Percentiles rank a stretch among this genome's conserved stretches.
Conservation (phyloP, 257 asterid species). For the Ilex aquifolium region DNA sequence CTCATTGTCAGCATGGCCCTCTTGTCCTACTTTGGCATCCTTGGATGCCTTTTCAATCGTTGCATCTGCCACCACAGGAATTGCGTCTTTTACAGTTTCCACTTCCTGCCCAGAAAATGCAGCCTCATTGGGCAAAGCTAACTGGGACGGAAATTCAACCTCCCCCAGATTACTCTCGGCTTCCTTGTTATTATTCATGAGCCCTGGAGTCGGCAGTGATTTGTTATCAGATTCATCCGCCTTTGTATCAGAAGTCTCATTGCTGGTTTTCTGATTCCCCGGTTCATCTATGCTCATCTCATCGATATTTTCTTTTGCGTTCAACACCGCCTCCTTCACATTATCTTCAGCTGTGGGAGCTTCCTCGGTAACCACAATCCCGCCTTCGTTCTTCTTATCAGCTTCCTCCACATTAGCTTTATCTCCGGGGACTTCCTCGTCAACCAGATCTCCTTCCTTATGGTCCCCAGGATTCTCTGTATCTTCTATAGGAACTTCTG, state of each 20-base stretch:
- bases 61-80: constrained; percentile 8
- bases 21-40: constrained; percentile 2
- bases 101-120: constrained; percentile 2
- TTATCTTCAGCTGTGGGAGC: constrained; percentile 1
- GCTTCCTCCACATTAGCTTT: constrained; percentile 12
- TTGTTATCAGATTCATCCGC: background rate
- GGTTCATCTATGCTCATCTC: background rate
- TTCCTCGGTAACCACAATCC: constrained; percentile 7
- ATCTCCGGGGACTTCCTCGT: constrained; percentile 14
- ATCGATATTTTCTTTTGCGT: background rate
- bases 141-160: background rate
- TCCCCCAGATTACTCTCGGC: background rate
- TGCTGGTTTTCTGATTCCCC: background rate
- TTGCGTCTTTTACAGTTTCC: constrained; percentile 1
- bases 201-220: background rate
- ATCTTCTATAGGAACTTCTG: constrained; percentile 4
- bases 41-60: constrained; percentile 6
- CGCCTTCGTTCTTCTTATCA: constrained; percentile 16
- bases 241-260: background rate
- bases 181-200: constrained; percentile 1
- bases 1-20: constrained; percentile 2
- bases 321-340: background rate
- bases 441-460: constrained; percentile 10
- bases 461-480: constrained; percentile 14
- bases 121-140: background rate